These are phyloP conservation scores for Alternaria rosae DNA, from an alignment of 2,329 filamentous ascomycete genomes.

Conservation along the genomic window DNA sequence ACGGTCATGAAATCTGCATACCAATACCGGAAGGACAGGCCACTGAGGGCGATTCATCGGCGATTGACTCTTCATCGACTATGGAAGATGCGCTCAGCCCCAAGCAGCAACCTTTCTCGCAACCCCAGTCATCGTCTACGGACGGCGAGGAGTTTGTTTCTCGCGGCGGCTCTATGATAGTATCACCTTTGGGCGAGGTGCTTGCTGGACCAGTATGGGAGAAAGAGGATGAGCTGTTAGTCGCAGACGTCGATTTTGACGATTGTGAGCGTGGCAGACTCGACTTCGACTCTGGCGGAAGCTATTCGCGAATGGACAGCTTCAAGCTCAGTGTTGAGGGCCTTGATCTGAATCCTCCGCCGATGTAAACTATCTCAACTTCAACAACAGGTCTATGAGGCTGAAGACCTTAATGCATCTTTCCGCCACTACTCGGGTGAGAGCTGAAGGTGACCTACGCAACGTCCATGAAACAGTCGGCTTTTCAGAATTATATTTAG, in stretches of 20 bases:
- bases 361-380: conserved; percentile 39
- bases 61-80: conserved; percentile 28
- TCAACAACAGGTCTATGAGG: neutral
- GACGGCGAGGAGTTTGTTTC: conserved; percentile 64
- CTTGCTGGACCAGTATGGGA: conserved; percentile 86
- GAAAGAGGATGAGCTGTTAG: conserved; percentile 69
- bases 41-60: conserved; percentile 27
- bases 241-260: conserved; percentile 81
- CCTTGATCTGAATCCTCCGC: conserved; percentile 66
- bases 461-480: neutral
- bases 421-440: neutral
- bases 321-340: conserved; percentile 68
- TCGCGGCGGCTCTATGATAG: conserved; percentile 82
- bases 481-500: neutral
- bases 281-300: conserved; percentile 84
- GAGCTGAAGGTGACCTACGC: neutral
- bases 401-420: neutral
- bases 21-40: conserved; percentile 36
- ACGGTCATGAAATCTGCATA: conserved; percentile 57
- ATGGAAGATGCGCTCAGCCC: conserved; percentile 25
- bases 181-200: conserved; percentile 80
- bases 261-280: conserved; percentile 83
- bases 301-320: conserved; percentile 78
- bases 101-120: conserved; percentile 21
- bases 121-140: conserved; percentile 7